Conservation (phyloP, 179 eudicot genomes). For the Gypsophila paniculata region DNA sequence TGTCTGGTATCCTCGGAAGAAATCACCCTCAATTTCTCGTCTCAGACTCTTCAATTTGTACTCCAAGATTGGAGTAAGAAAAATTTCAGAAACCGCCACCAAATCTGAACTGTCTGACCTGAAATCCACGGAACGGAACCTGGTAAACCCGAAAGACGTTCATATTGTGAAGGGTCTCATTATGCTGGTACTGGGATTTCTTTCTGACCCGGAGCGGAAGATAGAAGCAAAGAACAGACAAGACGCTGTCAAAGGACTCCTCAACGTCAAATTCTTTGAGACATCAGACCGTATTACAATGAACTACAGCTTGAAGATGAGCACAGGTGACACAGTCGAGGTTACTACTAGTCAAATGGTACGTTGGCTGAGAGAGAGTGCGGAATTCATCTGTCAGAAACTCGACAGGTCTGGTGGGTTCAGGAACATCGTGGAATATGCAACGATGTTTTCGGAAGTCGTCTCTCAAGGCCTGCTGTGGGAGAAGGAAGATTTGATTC, state of each 20-base stretch:
- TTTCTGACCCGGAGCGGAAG: constrained; percentile 35
- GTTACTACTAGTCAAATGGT: constrained; percentile 39
- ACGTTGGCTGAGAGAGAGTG: constrained; percentile 51
- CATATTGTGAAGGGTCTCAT: constrained; percentile 43
- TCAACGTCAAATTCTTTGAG: constrained; percentile 37
- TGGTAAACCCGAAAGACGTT: constrained; percentile 27
- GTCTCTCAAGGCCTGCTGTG: constrained; percentile 56
- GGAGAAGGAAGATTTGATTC: constrained; percentile 45
- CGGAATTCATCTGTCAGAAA: constrained; percentile 38
- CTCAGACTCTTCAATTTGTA: constrained; percentile 42
- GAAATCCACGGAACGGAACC: constrained; percentile 19
- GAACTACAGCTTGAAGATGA: constrained; percentile 34
- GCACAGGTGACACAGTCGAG: constrained; percentile 41
- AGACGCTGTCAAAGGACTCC: constrained; percentile 34
- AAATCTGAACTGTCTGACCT: constrained; percentile 26
- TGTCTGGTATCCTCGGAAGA: constrained; percentile 57
- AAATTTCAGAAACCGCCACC: constrained; percentile 39
- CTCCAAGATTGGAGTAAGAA: constrained; percentile 47
- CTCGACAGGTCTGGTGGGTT: constrained; percentile 32
- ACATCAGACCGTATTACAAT: constrained; percentile 33
- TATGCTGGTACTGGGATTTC: constrained; percentile 54
- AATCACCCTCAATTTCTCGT: constrained; percentile 31
- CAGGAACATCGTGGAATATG: constrained; percentile 43
- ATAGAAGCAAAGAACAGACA: constrained; percentile 42
- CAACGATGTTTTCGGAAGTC: constrained; percentile 46